Evolutionary conservation across 306 rosid genomes (phyloP).

Genomic region (Castanea sativa): DNA sequence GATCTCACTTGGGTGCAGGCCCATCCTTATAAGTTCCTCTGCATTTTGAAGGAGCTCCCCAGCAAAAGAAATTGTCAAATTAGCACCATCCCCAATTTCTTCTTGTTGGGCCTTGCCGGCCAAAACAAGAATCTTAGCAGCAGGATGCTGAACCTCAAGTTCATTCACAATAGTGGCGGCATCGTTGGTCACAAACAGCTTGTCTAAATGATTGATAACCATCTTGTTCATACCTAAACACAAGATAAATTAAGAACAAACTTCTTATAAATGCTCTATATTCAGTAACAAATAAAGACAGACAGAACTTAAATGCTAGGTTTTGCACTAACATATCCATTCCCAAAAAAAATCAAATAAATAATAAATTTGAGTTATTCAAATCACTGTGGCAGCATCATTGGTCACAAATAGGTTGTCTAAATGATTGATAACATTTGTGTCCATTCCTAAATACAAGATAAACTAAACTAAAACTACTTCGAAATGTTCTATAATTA

Average conservation of each 20-base stretch:
- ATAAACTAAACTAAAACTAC: too few relatives aligned
- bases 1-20: conserved; percentile 89
- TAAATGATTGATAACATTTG: too few relatives aligned
- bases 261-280: conserved; percentile 7
- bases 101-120: conserved; percentile 91
- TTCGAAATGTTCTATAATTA: too few relatives aligned
- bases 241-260: neutral
- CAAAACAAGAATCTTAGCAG: conserved; percentile 91
- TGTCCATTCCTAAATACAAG: too few relatives aligned
- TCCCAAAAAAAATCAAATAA: too few relatives aligned
- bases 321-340: too few relatives aligned
- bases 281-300: neutral
- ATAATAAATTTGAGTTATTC: too few relatives aligned
- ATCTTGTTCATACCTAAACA: conserved; percentile 86
- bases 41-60: conserved; percentile 90
- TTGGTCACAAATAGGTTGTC: too few relatives aligned
- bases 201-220: conserved; percentile 96
- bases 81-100: conserved; percentile 96
- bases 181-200: conserved; percentile 89
- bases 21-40: conserved; percentile 94
- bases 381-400: too few relatives aligned
- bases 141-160: conserved; percentile 96
- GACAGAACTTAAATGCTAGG: neutral
- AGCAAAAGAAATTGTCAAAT: conserved; percentile 82
- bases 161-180: conserved; percentile 86